Base-by-base conservation (phyloP, 768 basidiomycete genomes). In the Mycena polygramma region DNA sequence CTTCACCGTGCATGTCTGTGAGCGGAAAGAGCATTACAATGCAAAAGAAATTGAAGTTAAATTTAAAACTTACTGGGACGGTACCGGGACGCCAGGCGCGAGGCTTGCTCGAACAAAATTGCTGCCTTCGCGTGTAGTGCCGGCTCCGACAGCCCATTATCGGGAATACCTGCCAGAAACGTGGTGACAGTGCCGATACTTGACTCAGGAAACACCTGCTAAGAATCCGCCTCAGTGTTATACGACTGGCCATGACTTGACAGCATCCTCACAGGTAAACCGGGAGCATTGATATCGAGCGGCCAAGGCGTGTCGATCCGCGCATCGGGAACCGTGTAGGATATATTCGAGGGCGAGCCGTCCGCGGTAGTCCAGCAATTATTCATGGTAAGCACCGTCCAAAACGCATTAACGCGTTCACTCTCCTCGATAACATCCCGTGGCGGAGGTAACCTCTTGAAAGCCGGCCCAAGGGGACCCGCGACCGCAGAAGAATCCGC, bases 351-450 rank as follows among this genome's bases (percentile, higher is more conserved):
- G 1, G 53, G 53, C 6, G 35, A 75, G 0, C 75, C 71, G 13
- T 81, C 63, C 0, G 78, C 70, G 4, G 75, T 76, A 5, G 75
- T 71, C 76, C 81, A 78, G 71, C 76, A 79, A 66, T 77, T 79
- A 54, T 83, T 83, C 30, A 81, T 75, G 11, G 75, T 74, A 64
- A 79, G 81, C 6, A 78, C 75, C 10, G 75, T 70, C 83, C 84
- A 85, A 58, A 63, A 63, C 19, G 62, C 68, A 30, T 52, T 51
- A 36, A 52, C 30, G 4, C 54, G 54, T 14, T 63, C 81, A 15
- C 72, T 72, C 9, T 78, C 79, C 45, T 83, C 83, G 10, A 77
- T 69, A 2, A 41, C 60, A 24, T 81, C 78, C 30, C 66, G 24
- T 4, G 79, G 70, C 0, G 67, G 75, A 1, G 80, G 77, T 15